These are phyloP conservation scores for Acanthamoeba royreba DNA, from an alignment of 208 protist genomes.

Conservation along the genomic window DNA sequence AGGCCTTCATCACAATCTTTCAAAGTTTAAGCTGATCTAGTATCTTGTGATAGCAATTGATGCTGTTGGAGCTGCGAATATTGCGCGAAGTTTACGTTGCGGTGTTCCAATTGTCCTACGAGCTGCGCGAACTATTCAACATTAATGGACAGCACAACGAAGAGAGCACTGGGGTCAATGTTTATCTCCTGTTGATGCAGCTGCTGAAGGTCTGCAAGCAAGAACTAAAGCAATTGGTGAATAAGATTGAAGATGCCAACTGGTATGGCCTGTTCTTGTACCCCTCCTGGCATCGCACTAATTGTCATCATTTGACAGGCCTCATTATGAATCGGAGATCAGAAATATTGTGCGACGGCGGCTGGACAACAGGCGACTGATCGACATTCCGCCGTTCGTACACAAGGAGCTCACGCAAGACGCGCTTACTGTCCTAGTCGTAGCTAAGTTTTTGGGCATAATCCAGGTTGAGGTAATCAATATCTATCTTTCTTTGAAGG, in stretches of 20 bases:
- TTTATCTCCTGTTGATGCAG: slow-evolving; percentile 27
- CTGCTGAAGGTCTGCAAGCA: slow-evolving; percentile 16
- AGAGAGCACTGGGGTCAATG: slow-evolving; percentile 12
- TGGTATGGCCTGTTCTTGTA: background rate
- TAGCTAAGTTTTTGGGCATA: slow-evolving; percentile 24
- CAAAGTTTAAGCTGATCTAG: background rate
- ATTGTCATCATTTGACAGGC: background rate
- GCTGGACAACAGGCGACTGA: background rate
- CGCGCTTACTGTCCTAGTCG: background rate
- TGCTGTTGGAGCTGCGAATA: background rate
- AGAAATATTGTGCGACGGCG: background rate
- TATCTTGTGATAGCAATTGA: background rate
- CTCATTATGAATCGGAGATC: background rate
- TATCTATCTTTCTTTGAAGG: too few relatives aligned
- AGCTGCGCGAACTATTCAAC: slow-evolving; percentile 22
- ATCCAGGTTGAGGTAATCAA: background rate
- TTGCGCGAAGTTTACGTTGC: slow-evolving; percentile 7
- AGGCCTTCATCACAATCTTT: background rate
- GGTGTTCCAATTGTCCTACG: slow-evolving; percentile 21
- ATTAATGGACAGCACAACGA: slow-evolving; percentile 21
- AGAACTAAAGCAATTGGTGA: background rate
- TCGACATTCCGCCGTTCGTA: slow-evolving; percentile 21
- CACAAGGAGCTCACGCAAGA: background rate
- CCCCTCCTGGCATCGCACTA: background rate
- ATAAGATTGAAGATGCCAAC: slow-evolving; percentile 12